Evolutionary conservation across 1,284 basidiomycete species (phyloP).

Genomic region (Mycosarcoma maydis): DNA sequence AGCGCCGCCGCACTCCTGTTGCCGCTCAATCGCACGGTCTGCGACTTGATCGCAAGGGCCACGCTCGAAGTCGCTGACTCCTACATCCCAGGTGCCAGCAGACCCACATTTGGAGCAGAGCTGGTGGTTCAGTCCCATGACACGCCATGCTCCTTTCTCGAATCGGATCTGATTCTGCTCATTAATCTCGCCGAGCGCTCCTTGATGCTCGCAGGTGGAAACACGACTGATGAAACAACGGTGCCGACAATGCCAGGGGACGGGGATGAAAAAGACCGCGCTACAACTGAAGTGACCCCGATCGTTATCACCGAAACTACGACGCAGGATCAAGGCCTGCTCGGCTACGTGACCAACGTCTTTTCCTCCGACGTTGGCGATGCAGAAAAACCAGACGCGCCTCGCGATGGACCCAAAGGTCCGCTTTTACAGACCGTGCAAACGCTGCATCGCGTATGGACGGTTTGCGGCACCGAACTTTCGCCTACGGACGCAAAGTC

Average conservation of each 20-base stretch:
- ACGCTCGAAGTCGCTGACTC: slow-evolving; percentile 71
- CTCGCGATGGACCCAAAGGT: slow-evolving; percentile 6
- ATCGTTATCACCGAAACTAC: slow-evolving; percentile 8
- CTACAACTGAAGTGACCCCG: background rate
- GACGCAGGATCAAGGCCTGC: slow-evolving; percentile 17
- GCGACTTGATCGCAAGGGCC: slow-evolving; percentile 76
- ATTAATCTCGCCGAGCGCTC: slow-evolving; percentile 52
- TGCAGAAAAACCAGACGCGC: slow-evolving; percentile 4
- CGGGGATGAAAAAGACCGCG: background rate
- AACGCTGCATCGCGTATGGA: slow-evolving; percentile 53
- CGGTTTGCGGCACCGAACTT: slow-evolving; percentile 11
- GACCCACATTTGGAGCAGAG: slow-evolving; percentile 42
- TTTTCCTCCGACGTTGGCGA: slow-evolving; percentile 35
- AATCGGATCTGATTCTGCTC: slow-evolving; percentile 49
- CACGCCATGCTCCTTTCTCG: slow-evolving; percentile 29
- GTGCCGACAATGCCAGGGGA: background rate
- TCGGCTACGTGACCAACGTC: slow-evolving; percentile 57
- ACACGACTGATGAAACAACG: background rate
- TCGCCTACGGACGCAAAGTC: slow-evolving; percentile 31
- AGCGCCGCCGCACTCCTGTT: slow-evolving; percentile 76
- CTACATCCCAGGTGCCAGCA: slow-evolving; percentile 55
- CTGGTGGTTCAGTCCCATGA: slow-evolving; percentile 30
- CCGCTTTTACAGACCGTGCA: slow-evolving; percentile 35
- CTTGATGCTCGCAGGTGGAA: slow-evolving; percentile 31
- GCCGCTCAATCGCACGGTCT: slow-evolving; percentile 82